phyloP scores from a whole-genome alignment of 768 basidiomycete genomes.

The Amanita pallidorosea region DNA sequence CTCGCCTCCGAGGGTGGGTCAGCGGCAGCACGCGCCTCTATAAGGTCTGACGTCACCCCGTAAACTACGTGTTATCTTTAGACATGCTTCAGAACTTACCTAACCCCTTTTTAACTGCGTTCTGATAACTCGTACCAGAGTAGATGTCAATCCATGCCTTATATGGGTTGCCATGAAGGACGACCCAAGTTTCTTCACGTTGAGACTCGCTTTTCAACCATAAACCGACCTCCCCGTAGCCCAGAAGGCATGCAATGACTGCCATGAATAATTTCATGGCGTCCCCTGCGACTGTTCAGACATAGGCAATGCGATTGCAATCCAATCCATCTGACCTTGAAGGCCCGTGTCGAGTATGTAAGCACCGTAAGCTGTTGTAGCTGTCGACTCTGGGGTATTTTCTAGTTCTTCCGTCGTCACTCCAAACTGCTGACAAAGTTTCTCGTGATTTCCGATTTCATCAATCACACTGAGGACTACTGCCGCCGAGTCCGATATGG shows the following conservation, averaged over 20 bases:
- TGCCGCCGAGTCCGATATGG: slow-evolving; percentile 51
- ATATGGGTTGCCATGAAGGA: slow-evolving; percentile 64
- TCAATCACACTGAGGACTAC: slow-evolving; percentile 53
- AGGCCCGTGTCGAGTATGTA: slow-evolving; percentile 76
- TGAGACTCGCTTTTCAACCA: slow-evolving; percentile 58
- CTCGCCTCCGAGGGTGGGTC: slow-evolving; percentile 55
- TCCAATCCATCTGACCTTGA: slow-evolving; percentile 32
- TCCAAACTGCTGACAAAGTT: slow-evolving; percentile 64
- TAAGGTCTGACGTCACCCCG: slow-evolving; percentile 35
- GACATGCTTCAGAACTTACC: slow-evolving; percentile 31
- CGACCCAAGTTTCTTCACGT: slow-evolving; percentile 40
- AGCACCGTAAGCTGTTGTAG: slow-evolving; percentile 79
- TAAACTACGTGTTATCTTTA: slow-evolving; percentile 4
- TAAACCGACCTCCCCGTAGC: slow-evolving; percentile 87
- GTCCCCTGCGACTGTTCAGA: slow-evolving; percentile 40
- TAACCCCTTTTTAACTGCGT: slow-evolving; percentile 61
- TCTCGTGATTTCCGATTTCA: slow-evolving; percentile 65
- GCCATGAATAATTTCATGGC: slow-evolving; percentile 65
- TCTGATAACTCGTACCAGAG: slow-evolving; percentile 56
- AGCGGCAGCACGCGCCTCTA: slow-evolving; percentile 52
- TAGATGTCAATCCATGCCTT: slow-evolving; percentile 74
- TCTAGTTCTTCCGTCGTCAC: slow-evolving; percentile 52
- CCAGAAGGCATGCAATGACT: slow-evolving; percentile 75
- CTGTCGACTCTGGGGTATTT: slow-evolving; percentile 50
- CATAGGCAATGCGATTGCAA: not conserved